A percentile compares a stretch with the other conserved stretches of the same genome.
Conservation (phyloP, 306 rosid species). For the Vigna hirtella region DNA sequence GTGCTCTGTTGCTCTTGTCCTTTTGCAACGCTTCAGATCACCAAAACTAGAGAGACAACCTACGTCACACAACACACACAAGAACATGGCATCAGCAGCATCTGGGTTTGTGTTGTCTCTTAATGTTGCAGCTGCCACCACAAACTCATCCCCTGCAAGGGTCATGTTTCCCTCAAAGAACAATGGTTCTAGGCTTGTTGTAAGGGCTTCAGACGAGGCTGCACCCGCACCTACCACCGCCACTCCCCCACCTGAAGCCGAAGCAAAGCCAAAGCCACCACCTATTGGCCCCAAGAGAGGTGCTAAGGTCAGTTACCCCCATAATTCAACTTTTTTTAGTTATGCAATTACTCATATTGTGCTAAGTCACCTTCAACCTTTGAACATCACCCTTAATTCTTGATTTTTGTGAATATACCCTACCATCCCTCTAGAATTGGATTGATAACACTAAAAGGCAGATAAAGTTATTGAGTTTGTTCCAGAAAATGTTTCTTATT, state of each 20-base stretch:
- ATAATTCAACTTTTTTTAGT: not conserved
- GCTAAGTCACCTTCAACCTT: not conserved
- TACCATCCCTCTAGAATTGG: not conserved
- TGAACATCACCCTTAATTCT: slow-evolving; percentile 15
- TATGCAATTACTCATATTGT: not conserved
- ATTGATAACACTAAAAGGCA: too few species aligned
- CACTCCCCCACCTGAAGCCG: slow-evolving; percentile 47
- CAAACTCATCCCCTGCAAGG: slow-evolving; percentile 52
- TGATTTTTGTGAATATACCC: not conserved
- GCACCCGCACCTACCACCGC: slow-evolving; percentile 56
- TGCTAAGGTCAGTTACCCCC: slow-evolving; percentile 57
- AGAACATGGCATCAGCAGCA: slow-evolving; percentile 85
- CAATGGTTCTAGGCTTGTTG: slow-evolving; percentile 59
- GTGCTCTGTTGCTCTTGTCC: slow-evolving; percentile 21
- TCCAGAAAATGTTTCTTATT: not conserved
- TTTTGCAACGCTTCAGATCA: slow-evolving; percentile 29
- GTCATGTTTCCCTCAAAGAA: slow-evolving; percentile 54
- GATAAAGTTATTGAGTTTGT: not conserved
- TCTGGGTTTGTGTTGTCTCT: slow-evolving; percentile 69
- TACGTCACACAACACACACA: slow-evolving; percentile 13
- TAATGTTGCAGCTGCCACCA: slow-evolving; percentile 48
- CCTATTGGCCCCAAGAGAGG: slow-evolving; percentile 99
- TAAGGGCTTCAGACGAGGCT: slow-evolving; percentile 68
- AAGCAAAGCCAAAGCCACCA: slow-evolving; percentile 74
- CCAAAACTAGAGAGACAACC: not conserved